These are phyloP conservation scores for Pythium phragmiticola DNA, from an alignment of 352 stramenopile genomes.

Conservation along the genomic window DNA sequence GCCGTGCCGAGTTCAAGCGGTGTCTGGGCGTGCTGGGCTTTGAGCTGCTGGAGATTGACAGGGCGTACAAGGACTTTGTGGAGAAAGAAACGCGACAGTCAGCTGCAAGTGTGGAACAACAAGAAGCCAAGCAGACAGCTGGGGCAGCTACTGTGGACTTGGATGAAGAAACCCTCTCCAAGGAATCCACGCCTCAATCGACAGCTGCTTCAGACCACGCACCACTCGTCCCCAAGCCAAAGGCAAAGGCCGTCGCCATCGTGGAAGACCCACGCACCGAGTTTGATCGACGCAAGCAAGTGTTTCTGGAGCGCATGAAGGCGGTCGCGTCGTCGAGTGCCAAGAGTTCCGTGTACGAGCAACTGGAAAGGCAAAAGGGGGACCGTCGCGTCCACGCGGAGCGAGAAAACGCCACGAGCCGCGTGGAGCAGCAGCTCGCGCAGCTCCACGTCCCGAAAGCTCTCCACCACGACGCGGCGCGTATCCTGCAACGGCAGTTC, in stretches of 20 bases:
- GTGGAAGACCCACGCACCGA: conserved; percentile 29
- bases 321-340: conserved; percentile 57
- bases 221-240: not conserved
- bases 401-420: not conserved
- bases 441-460: conserved; percentile 34
- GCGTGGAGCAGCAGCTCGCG: conserved; percentile 21
- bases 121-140: conserved; percentile 2
- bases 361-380: conserved; percentile 51
- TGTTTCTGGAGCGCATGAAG: conserved; percentile 78
- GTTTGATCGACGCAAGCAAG: conserved; percentile 68
- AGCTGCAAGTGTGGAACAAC: not conserved
- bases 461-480: conserved; percentile 44
- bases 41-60: conserved; percentile 62
- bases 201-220: not conserved
- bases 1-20: conserved; percentile 64
- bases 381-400: conserved; percentile 18
- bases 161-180: conserved; percentile 28
- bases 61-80: conserved; percentile 47
- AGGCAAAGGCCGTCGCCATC: not conserved
- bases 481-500: conserved; percentile 25
- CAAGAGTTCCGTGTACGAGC: conserved; percentile 74
- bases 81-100: conserved; percentile 18
- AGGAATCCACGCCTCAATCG: not conserved
- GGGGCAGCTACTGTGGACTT: conserved; percentile 27
- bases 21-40: conserved; percentile 62